Evolutionary conservation across 352 stramenopile species (phyloP).

Genomic region (Globisporangium cederbergense): DNA sequence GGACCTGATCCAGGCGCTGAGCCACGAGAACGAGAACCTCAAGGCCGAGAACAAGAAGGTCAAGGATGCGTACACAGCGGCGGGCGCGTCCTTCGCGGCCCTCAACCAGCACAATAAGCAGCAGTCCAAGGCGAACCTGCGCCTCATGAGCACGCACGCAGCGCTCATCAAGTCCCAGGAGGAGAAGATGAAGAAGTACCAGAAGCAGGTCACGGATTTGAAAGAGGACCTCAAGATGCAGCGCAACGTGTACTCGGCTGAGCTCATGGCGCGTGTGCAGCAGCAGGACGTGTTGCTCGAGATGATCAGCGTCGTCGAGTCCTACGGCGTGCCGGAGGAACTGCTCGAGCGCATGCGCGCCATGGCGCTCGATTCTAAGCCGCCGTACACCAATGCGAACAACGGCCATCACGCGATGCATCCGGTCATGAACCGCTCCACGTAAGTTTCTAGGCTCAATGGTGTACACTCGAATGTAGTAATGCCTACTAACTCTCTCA

Average conservation of each 20-base stretch:
- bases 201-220: slow-evolving; percentile 78
- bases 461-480: neutral
- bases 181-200: slow-evolving; percentile 90
- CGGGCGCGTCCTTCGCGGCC: slow-evolving; percentile 88
- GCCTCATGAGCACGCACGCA: slow-evolving; percentile 85
- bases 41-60: slow-evolving; percentile 87
- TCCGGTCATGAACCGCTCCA: slow-evolving; percentile 16
- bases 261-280: slow-evolving; percentile 70
- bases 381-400: slow-evolving; percentile 22
- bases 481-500: neutral
- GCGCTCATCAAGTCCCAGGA: slow-evolving; percentile 85
- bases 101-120: slow-evolving; percentile 94
- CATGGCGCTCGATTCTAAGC: slow-evolving; percentile 44
- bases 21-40: slow-evolving; percentile 78
- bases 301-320: slow-evolving; percentile 53
- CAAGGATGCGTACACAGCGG: slow-evolving; percentile 92
- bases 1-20: slow-evolving; percentile 60
- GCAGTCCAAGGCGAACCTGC: slow-evolving; percentile 90
- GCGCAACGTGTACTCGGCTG: slow-evolving; percentile 71
- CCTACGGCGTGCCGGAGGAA: slow-evolving; percentile 42
- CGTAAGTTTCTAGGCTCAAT: neutral
- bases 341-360: slow-evolving; percentile 47
- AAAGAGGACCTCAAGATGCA: slow-evolving; percentile 84
- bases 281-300: slow-evolving; percentile 46
- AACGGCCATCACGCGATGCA: slow-evolving; percentile 11